Percentiles rank a stretch among this genome's conserved stretches.
Conservation (phyloP, 192 early-diverging fungal species). For the Tieghemiomyces parasiticus region DNA sequence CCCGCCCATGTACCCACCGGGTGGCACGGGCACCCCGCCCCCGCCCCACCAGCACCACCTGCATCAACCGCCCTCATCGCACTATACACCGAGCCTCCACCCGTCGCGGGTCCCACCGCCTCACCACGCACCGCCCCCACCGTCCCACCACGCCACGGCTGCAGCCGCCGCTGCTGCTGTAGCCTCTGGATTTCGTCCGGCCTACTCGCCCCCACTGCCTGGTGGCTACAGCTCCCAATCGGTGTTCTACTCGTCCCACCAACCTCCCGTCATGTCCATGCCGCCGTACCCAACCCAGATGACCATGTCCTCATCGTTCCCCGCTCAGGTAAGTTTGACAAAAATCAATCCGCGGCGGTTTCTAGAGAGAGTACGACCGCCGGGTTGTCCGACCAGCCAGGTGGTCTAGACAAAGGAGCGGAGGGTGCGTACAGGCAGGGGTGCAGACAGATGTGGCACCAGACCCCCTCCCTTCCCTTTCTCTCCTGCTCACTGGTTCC, state of each 20-base stretch:
- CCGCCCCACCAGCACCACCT: slow-evolving; percentile 12
- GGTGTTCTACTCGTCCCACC: slow-evolving; percentile 6
- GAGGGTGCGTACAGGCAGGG: no score
- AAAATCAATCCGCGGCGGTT: background rate
- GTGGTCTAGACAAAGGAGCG: no score
- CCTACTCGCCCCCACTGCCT: slow-evolving; percentile 11
- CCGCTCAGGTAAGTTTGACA: background rate
- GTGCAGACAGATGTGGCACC: no score
- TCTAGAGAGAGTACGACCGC: background rate
- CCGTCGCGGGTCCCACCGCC: slow-evolving; percentile 10
- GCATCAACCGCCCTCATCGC: slow-evolving; percentile 12
- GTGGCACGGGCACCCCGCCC: slow-evolving; percentile 7
- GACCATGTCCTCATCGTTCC: background rate
- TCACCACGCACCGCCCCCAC: slow-evolving; percentile 8
- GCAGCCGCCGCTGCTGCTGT: slow-evolving; percentile 10
- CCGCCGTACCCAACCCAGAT: slow-evolving; percentile 7
- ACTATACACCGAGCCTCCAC: background rate
- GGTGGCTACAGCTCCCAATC: slow-evolving; percentile 14
- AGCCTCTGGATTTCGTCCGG: background rate
- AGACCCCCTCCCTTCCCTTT: no score
- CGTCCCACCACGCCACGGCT: slow-evolving; percentile 7
- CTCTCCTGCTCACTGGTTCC: no score
- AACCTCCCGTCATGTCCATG: slow-evolving; percentile 10
- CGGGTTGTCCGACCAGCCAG: background rate
- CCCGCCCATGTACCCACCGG: slow-evolving; percentile 5